A percentile compares a stretch with the other conserved stretches of the same genome.
Conservation (phyloP, 164 flowering plant genomes). For the Magnolia changhungtana region DNA sequence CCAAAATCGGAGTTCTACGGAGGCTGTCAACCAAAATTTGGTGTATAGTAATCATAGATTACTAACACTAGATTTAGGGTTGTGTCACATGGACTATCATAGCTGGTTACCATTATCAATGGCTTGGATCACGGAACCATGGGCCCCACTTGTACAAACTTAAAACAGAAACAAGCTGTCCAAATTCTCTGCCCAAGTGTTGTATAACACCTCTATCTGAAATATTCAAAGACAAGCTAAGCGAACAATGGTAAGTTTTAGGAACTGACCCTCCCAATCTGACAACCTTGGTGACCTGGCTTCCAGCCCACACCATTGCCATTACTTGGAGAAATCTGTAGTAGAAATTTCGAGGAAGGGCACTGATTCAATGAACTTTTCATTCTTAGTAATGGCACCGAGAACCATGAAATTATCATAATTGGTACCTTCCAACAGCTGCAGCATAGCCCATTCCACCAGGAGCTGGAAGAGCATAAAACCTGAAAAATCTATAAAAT, state of each 20-base stretch:
- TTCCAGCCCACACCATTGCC: constrained; percentile 96
- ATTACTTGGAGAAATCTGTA: constrained; percentile 78
- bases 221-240: not conserved
- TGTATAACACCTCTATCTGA: not conserved
- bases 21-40: too few relatives aligned
- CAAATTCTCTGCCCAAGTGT: too few relatives aligned
- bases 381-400: not conserved
- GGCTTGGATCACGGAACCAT: too few relatives aligned
- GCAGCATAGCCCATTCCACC: constrained; percentile 71
- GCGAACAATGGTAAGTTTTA: constrained; percentile 4
- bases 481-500: constrained; percentile 36
- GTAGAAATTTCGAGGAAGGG: constrained; percentile 1
- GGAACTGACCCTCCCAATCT: constrained; percentile 74
- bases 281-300: constrained; percentile 80
- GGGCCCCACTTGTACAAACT: too few relatives aligned
- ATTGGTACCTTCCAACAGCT: constrained; percentile 57
- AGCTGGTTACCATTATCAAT: too few relatives aligned
- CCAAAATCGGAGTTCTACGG: too few relatives aligned
- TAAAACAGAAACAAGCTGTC: too few relatives aligned
- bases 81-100: too few relatives aligned
- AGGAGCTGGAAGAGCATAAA: constrained; percentile 75
- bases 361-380: not conserved
- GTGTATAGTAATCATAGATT: too few relatives aligned
- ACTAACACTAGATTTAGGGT: too few relatives aligned
- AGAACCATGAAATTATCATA: not conserved